Percentiles rank a stretch among this genome's conserved stretches.
phyloP scores from a whole-genome alignment of 2,329 filamentous ascomycete genomes.

The Arthrinium phaeospermum region DNA sequence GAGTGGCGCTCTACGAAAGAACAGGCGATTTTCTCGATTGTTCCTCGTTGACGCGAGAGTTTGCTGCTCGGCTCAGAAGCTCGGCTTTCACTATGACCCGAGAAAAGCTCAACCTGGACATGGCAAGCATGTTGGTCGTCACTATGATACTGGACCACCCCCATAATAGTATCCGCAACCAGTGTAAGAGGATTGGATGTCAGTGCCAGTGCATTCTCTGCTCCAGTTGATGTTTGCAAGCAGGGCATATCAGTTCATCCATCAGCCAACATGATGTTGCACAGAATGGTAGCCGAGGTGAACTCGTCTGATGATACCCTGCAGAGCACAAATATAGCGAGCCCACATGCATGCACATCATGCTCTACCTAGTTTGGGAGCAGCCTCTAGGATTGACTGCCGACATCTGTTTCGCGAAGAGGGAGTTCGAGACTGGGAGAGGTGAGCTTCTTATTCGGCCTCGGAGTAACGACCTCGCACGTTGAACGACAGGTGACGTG shows the following conservation, averaged over 20 bases:
- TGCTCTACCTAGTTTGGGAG: not conserved
- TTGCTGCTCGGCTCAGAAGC: not conserved
- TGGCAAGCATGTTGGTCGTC: not conserved
- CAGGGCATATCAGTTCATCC: not conserved
- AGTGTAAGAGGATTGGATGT: not conserved
- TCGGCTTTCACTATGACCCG: not conserved
- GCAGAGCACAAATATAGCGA: not conserved
- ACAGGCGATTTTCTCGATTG: not conserved
- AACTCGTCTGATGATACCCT: constrained; percentile 13
- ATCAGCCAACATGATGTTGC: not conserved
- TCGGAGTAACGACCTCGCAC: not conserved
- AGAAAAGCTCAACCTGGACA: not conserved
- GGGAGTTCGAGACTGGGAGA: not conserved
- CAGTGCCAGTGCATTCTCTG: not conserved
- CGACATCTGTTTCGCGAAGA: not conserved
- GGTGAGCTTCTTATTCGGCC: not conserved
- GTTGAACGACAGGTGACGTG: not conserved
- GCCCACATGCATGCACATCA: constrained; percentile 1
- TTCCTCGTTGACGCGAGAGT: not conserved
- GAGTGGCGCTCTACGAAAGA: not conserved
- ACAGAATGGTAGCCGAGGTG: not conserved
- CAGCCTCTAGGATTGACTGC: not conserved
- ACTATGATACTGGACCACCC: not conserved
- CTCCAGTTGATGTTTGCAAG: not conserved
- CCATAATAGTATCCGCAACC: constrained; percentile 11